phyloP scores from a whole-genome alignment of 257 asterid species.

The Oldenlandia corymbosa region DNA sequence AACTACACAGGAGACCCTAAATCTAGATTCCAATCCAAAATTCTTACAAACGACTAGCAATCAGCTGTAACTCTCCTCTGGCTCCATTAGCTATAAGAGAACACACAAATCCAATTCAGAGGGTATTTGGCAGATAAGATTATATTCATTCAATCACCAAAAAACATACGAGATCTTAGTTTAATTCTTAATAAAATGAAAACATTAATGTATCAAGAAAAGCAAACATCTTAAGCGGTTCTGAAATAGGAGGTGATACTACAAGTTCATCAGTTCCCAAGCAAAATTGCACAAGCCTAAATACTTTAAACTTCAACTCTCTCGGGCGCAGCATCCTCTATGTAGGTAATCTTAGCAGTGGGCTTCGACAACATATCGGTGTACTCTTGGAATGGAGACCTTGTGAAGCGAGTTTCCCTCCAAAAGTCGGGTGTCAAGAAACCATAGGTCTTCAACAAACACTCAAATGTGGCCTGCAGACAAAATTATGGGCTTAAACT shows the following conservation, averaged over 20 bases:
- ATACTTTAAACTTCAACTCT: constrained; percentile 34
- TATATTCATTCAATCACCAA: not conserved
- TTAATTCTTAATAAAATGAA: no score
- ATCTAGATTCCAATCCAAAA: no score
- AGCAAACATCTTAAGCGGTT: not conserved
- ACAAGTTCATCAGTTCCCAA: not conserved
- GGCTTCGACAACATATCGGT: constrained; percentile 55
- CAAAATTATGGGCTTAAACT: no score
- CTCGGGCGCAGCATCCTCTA: constrained; percentile 25
- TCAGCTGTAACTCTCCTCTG: no score
- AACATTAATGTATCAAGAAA: not conserved
- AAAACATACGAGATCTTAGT: not conserved
- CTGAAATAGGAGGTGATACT: not conserved
- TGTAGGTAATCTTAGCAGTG: constrained; percentile 37
- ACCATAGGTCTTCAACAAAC: constrained; percentile 59
- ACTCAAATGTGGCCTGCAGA: constrained; percentile 63
- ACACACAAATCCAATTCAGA: no score
- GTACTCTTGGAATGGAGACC: constrained; percentile 64
- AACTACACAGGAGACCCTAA: no score
- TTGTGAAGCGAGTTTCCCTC: constrained; percentile 59
- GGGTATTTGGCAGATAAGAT: no score
- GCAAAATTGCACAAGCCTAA: constrained; percentile 3
- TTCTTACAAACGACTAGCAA: no score
- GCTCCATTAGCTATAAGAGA: no score
- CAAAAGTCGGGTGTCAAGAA: constrained; percentile 68